Evolutionary conservation across 2,329 filamentous ascomycete genomes (phyloP).

Genomic region (Kalmusia sp.): DNA sequence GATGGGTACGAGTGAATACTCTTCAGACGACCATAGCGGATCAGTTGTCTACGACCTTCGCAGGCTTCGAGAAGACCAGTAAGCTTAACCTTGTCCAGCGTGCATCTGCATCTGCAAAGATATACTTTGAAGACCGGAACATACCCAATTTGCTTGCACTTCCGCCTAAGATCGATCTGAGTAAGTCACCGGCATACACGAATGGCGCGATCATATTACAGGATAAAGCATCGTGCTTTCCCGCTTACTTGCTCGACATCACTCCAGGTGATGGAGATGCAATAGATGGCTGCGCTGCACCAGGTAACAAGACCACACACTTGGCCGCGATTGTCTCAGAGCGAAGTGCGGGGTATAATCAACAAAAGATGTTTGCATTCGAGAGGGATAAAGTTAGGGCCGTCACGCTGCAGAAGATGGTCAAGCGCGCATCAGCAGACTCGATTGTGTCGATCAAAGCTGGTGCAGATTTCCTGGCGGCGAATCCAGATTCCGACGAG

Average conservation of each 20-base stretch:
- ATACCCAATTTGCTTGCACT: conserved; percentile 85
- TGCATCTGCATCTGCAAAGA: conserved; percentile 50
- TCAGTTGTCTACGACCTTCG: conserved; percentile 79
- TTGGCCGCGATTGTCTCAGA: conserved; percentile 74
- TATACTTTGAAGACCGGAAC: conserved; percentile 77
- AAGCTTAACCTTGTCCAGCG: conserved; percentile 65
- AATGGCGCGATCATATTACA: conserved; percentile 85
- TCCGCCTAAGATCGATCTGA: conserved; percentile 74
- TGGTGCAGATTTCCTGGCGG: conserved; percentile 81
- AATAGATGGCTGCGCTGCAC: conserved; percentile 92
- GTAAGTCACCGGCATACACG: conserved; percentile 75
- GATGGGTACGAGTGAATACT: conserved; percentile 90
- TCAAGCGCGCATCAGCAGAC: conserved; percentile 75
- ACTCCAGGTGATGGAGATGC: conserved; percentile 72
- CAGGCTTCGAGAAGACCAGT: conserved; percentile 63
- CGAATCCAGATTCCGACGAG: conserved; percentile 68
- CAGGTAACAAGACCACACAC: conserved; percentile 97
- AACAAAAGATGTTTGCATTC: conserved; percentile 73
- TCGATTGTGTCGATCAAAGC: conserved; percentile 70
- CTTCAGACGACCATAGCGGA: conserved; percentile 73
- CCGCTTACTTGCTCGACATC: conserved; percentile 83
- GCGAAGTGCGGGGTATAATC: conserved; percentile 36
- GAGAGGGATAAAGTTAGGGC: conserved; percentile 77
- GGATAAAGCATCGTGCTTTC: conserved; percentile 97
- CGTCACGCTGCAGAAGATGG: conserved; percentile 83